Conservation (phyloP, 306 rosid species). For the Hippophae tibetana region DNA sequence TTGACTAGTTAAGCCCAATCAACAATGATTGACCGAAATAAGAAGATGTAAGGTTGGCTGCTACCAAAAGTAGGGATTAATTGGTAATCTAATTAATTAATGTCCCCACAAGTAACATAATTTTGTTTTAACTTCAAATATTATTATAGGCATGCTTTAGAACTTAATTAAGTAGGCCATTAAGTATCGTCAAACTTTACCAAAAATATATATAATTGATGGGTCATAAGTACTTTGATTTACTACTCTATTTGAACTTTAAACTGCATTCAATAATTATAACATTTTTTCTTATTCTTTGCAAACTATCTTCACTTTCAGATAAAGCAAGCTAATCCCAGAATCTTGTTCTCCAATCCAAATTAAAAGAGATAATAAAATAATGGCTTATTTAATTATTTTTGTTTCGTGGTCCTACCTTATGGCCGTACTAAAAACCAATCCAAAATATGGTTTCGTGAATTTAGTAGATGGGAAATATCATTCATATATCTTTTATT, state of each 20-base stretch:
- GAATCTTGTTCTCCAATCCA: constrained; percentile 9
- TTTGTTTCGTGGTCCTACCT: background rate
- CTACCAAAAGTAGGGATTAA: background rate
- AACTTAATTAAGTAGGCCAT: background rate
- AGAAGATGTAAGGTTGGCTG: too few species aligned
- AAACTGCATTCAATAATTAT: constrained; percentile 2
- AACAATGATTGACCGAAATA: too few species aligned
- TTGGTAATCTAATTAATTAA: constrained; percentile 4
- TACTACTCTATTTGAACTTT: background rate
- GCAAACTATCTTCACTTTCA: constrained; percentile 16
- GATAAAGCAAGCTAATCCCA: constrained; percentile 14
- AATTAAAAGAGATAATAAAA: background rate
- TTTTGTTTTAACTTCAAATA: constrained; percentile 5
- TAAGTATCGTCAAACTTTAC: background rate
- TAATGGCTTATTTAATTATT: background rate
- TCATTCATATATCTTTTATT: too few species aligned
- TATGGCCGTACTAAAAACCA: too few species aligned
- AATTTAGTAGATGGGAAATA: too few species aligned
- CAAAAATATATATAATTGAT: too few species aligned
- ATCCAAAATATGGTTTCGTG: too few species aligned
- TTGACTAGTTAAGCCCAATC: too few species aligned
- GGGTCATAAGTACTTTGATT: too few species aligned
- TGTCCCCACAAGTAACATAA: constrained; percentile 4
- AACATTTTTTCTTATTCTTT: background rate
- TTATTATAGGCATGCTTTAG: constrained; percentile 14